A percentile compares a stretch with the other conserved stretches of the same genome.
Evolutionary conservation across 1,139 yeast genomes (phyloP).

Genomic region (Yamadazyma friedrichii): DNA sequence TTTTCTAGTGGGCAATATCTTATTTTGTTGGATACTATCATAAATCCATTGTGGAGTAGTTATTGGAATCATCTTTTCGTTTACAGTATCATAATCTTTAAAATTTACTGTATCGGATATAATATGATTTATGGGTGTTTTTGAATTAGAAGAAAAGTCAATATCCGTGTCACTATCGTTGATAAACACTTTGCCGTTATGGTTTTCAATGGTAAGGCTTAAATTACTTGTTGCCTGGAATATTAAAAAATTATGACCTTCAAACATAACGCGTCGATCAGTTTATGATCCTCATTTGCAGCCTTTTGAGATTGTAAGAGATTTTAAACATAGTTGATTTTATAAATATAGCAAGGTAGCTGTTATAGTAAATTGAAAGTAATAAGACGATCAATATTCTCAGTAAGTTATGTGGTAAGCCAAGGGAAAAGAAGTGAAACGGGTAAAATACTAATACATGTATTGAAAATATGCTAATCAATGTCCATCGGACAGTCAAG

Average conservation of each 20-base stretch:
- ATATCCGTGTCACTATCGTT: constrained; percentile 24
- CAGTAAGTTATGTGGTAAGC: too few relatives aligned
- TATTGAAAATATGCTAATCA: constrained; percentile 7
- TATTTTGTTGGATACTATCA: constrained; percentile 44
- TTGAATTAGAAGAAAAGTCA: too few relatives aligned
- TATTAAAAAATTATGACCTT: constrained; percentile 24
- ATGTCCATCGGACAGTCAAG: neutral
- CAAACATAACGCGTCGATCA: constrained; percentile 14
- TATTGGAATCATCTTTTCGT: constrained; percentile 62
- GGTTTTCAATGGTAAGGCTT: constrained; percentile 17
- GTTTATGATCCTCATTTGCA: neutral
- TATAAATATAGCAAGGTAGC: too few relatives aligned
- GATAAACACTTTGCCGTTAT: constrained; percentile 23
- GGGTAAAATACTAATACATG: constrained; percentile 7
- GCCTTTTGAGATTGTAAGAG: neutral
- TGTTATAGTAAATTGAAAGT: too few relatives aligned
- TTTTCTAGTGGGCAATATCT: constrained; percentile 47
- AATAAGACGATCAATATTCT: too few relatives aligned
- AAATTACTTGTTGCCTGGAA: constrained; percentile 30
- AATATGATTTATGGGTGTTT: constrained; percentile 44
- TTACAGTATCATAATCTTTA: constrained; percentile 51
- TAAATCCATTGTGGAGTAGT: constrained; percentile 65
- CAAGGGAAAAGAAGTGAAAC: too few relatives aligned
- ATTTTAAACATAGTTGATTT: neutral
- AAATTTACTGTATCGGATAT: constrained; percentile 56